These are phyloP conservation scores for Dunaliella sp. DNA, from an alignment of 139 green algal species.

Conservation along the genomic window DNA sequence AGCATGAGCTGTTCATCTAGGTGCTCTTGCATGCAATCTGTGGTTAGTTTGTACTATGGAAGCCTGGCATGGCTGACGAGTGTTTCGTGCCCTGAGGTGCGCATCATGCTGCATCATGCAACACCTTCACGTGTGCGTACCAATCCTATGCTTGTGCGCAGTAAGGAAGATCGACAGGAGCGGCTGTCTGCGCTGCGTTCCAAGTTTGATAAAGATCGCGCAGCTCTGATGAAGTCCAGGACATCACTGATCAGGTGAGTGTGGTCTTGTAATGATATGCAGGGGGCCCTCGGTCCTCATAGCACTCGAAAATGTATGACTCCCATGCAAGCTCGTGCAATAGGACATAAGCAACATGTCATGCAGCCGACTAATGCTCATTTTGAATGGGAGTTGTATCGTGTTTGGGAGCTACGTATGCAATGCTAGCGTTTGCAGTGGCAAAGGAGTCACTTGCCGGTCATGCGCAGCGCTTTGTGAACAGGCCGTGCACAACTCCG, in stretches of 20 bases:
- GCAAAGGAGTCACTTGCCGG: too few species aligned
- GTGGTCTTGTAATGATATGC: not conserved
- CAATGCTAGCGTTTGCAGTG: too few species aligned
- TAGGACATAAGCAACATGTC: not conserved
- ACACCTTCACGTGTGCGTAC: too few species aligned
- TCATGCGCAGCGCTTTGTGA: not conserved
- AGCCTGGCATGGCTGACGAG: too few species aligned
- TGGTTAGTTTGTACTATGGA: too few species aligned
- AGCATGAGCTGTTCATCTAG: too few species aligned
- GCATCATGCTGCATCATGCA: too few species aligned
- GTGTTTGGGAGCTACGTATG: too few species aligned
- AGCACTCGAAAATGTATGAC: not conserved
- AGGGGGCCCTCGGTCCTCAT: not conserved
- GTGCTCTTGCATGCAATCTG: too few species aligned
- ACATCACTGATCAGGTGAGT: not conserved
- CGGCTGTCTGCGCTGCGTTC: conserved; percentile 31
- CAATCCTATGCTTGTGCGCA: not conserved
- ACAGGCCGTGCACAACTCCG: not conserved
- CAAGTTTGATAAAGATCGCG: conserved; percentile 36
- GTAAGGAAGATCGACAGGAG: not conserved
- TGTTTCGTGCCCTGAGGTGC: too few species aligned
- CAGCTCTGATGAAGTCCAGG: conserved; percentile 29
- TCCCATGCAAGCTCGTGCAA: too few species aligned
- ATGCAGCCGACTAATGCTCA: not conserved
- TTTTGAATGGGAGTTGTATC: not conserved